Evolutionary conservation across 306 rosid genomes (phyloP).

Genomic region (Quercus berberidifolia): DNA sequence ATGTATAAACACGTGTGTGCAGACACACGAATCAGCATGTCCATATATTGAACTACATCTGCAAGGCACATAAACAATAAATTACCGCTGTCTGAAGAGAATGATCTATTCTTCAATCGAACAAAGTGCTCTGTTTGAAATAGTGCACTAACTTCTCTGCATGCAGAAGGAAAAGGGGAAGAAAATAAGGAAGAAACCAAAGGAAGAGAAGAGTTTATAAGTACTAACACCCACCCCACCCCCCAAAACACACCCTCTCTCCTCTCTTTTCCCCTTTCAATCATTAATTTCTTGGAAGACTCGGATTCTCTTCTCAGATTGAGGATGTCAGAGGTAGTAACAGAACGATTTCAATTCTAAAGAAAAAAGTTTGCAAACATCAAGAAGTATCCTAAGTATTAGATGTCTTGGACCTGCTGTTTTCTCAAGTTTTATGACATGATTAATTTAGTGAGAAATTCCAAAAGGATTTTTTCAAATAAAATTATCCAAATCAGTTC

Average conservation of each 20-base stretch:
- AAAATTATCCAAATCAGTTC: neutral
- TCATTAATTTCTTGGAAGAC: neutral
- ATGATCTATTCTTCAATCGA: conserved; percentile 48
- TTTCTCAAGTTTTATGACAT: neutral
- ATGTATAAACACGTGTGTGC: neutral
- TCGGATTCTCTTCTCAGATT: neutral
- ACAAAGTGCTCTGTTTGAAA: conserved; percentile 26
- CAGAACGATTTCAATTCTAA: neutral
- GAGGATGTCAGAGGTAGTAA: neutral
- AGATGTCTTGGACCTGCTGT: neutral
- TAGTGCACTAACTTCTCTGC: conserved; percentile 39
- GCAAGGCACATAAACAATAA: neutral
- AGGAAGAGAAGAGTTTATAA: neutral
- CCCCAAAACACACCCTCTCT: too few species aligned
- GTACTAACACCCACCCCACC: neutral
- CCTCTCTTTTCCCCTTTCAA: neutral
- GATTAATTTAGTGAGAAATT: neutral
- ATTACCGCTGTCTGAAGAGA: conserved; percentile 73
- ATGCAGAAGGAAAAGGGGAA: neutral
- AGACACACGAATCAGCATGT: neutral
- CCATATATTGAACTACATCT: conserved; percentile 8
- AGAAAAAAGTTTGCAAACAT: neutral
- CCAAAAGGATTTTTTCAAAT: neutral
- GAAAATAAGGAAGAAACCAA: neutral
- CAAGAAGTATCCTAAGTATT: neutral